Evolutionary conservation across 2,329 filamentous ascomycete species (phyloP), one percentile per base, ranked within the genome.

Genomic region (Chaetomiaceae sp.): DNA sequence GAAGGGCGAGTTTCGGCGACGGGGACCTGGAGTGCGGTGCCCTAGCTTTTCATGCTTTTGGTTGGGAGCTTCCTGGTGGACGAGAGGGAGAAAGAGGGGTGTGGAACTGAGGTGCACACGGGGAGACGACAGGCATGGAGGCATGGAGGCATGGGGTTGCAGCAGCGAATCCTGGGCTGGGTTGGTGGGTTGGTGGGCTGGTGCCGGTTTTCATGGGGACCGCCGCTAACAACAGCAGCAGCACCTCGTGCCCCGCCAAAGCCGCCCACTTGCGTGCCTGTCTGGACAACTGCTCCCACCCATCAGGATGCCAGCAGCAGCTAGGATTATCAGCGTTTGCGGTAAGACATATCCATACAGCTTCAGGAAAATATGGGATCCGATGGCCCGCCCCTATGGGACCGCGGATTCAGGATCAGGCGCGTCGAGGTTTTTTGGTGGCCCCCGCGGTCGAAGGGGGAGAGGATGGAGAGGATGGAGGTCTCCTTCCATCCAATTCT

Each of bases 11-110:
- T 33, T 33, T 33, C 10, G 30, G 30, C n/a, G n/a, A n/a, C n/a
- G n/a, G n/a, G n/a, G n/a, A n/a, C n/a, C n/a, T n/a, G n/a, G 40
- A 30, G 50, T 16, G 23, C 25, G 48, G 35, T 27, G 41, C 35
- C 41, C 40, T 44, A 40, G 41, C 48, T 50, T 25, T 44, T 44
- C 41, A 50, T 50, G 40, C 40, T 37, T 45, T 48, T 39, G 25
- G 31, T 21, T 21, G 38, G 44, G 44, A 51, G 39, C 33, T 45
- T 30, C n/a, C n/a, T n/a, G n/a, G n/a, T n/a, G 44, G 43, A 27
- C n/a, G 37, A 37, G 44, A 46, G 35, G 37, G 31, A 35, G 27
- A 19, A n/a, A 21, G 48, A 35, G 37, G 5, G 25, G 25, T 27
- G 25, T 27, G 25, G 25, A 27, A 27, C 6, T 5, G 25, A 12